A percentile compares a stretch with the other conserved stretches of the same genome.
phyloP scores from a whole-genome alignment of 139 green algal species.

The Chlorella vulgaris region DNA sequence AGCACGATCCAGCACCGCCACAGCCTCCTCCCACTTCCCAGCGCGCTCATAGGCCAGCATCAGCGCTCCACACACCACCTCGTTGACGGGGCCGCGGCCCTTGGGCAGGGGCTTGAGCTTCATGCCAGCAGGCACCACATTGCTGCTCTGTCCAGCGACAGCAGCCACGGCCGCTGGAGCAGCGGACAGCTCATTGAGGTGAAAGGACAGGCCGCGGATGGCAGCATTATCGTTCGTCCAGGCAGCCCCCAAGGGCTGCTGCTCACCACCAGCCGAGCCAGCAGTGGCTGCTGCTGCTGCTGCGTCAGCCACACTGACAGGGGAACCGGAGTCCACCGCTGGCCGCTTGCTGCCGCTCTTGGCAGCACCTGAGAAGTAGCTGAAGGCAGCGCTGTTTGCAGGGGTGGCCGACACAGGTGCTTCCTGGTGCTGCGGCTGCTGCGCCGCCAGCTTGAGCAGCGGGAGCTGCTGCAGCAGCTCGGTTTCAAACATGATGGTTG shows the following conservation, averaged over 20 bases:
- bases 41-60: constrained; percentile 87
- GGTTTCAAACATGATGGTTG: background rate
- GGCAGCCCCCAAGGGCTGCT: background rate
- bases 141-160: background rate
- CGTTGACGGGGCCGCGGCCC: constrained; percentile 63
- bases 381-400: background rate
- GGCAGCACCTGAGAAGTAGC: background rate
- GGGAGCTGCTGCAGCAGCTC: too few species aligned
- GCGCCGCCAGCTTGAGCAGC: background rate
- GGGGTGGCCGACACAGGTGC: too few species aligned
- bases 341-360: background rate
- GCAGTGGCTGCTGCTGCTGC: background rate
- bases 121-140: too few species aligned
- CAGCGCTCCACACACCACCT: constrained; percentile 82
- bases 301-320: constrained; percentile 13
- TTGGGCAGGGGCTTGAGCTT: constrained; percentile 28
- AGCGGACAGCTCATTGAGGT: constrained; percentile 14
- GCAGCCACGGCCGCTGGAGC: too few species aligned
- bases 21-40: constrained; percentile 67
- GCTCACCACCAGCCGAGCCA: background rate
- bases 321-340: background rate
- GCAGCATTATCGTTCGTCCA: constrained; percentile 41
- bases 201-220: constrained; percentile 20
- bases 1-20: constrained; percentile 69
- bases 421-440: background rate